A percentile compares a stretch with the other conserved stretches of the same genome.
These are phyloP conservation scores for barrel medic (Medicago truncatula) DNA, from an alignment of 306 rosid genomes.

Conservation along the genomic window MtrunA17r5.0-ANR NC_053045.1:63440001-63440500, in stretches of 20 bases:
- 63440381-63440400: not conserved
- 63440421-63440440: not conserved
- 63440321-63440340: slow-evolving; percentile 5
- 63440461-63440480: slow-evolving; percentile 80
- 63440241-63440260: slow-evolving; percentile 78
- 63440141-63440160: too few species aligned
- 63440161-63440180: too few species aligned
- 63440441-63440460: not conserved
- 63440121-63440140: not conserved
- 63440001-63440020: slow-evolving; percentile 83
- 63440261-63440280: slow-evolving; percentile 32
- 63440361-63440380: not conserved
- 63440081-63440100: slow-evolving; percentile 63
- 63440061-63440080: slow-evolving; percentile 76
- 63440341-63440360: slow-evolving; percentile 13
- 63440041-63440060: slow-evolving; percentile 81
- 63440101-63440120: not conserved
- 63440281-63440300: slow-evolving; percentile 13
- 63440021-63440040: slow-evolving; percentile 88
- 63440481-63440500: slow-evolving; percentile 75
- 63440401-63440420: not conserved
- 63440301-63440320: slow-evolving; percentile 1
- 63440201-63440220: slow-evolving; percentile 84
- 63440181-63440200: slow-evolving; percentile 38
- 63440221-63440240: slow-evolving; percentile 72